Conservation (phyloP, 805 yeast genomes). For the Nakazawaea wickerhamii region DNA sequence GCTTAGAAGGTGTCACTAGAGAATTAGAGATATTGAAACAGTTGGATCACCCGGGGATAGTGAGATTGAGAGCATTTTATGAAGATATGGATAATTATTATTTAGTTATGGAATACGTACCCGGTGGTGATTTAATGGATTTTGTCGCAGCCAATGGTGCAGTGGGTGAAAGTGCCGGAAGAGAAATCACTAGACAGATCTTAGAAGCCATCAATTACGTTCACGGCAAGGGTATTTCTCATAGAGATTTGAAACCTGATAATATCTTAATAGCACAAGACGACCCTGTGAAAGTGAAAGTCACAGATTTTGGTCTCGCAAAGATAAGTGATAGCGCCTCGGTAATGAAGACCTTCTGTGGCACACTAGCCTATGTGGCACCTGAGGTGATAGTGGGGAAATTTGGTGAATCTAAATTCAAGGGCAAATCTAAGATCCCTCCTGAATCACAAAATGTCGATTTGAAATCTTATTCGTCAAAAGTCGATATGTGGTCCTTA, state of each 20-base stretch:
- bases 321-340: constrained; percentile 81
- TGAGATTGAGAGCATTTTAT: constrained; percentile 72
- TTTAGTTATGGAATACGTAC: constrained; percentile 90
- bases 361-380: constrained; percentile 94
- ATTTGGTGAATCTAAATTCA: constrained; percentile 31
- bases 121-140: constrained; percentile 98
- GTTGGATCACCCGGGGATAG: constrained; percentile 82
- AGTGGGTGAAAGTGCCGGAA: constrained; percentile 85
- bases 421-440: constrained; percentile 12
- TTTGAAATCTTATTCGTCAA: constrained; percentile 55
- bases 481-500: constrained; percentile 96
- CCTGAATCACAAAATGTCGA: constrained; percentile 15
- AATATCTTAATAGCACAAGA: constrained; percentile 86
- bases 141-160: constrained; percentile 90
- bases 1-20: constrained; percentile 75
- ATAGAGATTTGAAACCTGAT: constrained; percentile 94
- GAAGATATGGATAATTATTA: constrained; percentile 80
- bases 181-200: constrained; percentile 81
- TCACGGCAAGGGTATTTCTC: constrained; percentile 88
- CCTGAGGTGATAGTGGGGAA: constrained; percentile 79
- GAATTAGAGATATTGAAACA: constrained; percentile 77
- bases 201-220: constrained; percentile 81
- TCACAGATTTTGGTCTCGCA: constrained; percentile 95
- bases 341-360: constrained; percentile 93
- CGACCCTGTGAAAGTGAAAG: constrained; percentile 87